phyloP scores from a whole-genome alignment of 2,329 filamentous ascomycete genomes.

The Fusarium siculi region DNA sequence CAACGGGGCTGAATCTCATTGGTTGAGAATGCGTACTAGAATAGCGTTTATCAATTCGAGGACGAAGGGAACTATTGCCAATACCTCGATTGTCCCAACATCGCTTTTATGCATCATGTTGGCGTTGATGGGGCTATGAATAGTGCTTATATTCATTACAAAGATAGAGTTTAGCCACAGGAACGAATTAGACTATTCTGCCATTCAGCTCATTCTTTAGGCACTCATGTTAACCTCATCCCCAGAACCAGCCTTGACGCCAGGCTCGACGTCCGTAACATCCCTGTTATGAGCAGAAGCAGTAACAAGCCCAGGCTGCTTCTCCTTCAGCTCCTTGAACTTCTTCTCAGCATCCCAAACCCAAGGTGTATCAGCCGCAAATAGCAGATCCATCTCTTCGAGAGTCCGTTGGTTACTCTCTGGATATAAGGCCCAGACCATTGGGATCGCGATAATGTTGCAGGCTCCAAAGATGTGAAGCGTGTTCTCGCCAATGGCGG shows the following conservation, averaged over 20 bases:
- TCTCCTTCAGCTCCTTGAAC: conserved; percentile 69
- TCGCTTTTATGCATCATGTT: not conserved
- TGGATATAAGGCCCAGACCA: conserved; percentile 79
- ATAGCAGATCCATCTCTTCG: conserved; percentile 80
- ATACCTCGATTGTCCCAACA: not conserved
- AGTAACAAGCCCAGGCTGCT: conserved; percentile 60
- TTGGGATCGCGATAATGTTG: conserved; percentile 72
- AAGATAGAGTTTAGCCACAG: rapidly evolving
- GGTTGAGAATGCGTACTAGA: rapidly evolving
- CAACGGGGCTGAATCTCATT: not conserved
- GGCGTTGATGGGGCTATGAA: not conserved
- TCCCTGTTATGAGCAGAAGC: conserved; percentile 1
- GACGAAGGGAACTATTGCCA: rapidly evolving
- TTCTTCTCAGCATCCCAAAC: conserved; percentile 76
- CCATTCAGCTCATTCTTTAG: rapidly evolving
- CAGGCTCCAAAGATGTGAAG: conserved; percentile 78
- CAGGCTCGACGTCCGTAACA: conserved; percentile 17
- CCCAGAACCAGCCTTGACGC: not conserved
- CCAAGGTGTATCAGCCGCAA: conserved; percentile 74
- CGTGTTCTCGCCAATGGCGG: conserved; percentile 67
- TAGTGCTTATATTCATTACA: not conserved
- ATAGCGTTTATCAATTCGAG: rapidly evolving
- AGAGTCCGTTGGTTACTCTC: conserved; percentile 79
- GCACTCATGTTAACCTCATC: conserved; percentile 18
- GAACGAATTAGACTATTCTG: not conserved